phyloP scores from a whole-genome alignment of 2,329 filamentous ascomycete genomes.

The Aureobasidium sp. region DNA sequence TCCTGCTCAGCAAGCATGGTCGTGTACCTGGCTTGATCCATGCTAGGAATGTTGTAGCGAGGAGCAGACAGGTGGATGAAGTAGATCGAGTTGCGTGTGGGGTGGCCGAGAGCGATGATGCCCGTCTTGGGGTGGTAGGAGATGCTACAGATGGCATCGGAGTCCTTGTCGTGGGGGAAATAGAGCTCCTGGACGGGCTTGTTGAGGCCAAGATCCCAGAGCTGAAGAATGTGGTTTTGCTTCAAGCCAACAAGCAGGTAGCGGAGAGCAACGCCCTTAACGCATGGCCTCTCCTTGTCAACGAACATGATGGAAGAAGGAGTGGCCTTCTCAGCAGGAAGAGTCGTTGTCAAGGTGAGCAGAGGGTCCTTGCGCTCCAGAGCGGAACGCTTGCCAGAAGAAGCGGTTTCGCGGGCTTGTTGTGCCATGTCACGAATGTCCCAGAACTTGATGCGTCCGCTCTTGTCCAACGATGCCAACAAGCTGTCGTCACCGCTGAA shows the following conservation, averaged over 20 bases:
- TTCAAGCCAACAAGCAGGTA: slow-evolving; percentile 98
- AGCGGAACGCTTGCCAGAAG: slow-evolving; percentile 38
- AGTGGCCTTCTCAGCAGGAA: slow-evolving; percentile 88
- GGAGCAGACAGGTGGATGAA: slow-evolving; percentile 93
- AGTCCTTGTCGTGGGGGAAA: slow-evolving; percentile 90
- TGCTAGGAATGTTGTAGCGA: slow-evolving; percentile 71
- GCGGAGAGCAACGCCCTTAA: slow-evolving; percentile 79
- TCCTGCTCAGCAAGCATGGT: slow-evolving; percentile 69
- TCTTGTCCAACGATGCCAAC: slow-evolving; percentile 94
- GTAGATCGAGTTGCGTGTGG: slow-evolving; percentile 94
- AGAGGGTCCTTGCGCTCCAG: slow-evolving; percentile 80
- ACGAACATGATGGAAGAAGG: slow-evolving; percentile 93
- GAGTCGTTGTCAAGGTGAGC: slow-evolving; percentile 78
- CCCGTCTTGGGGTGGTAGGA: slow-evolving; percentile 87
- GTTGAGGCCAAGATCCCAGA: slow-evolving; percentile 93
- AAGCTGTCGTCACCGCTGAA: slow-evolving; percentile 96
- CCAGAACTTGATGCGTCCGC: slow-evolving; percentile 95
- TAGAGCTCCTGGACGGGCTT: slow-evolving; percentile 97
- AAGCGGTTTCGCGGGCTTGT: slow-evolving; percentile 36
- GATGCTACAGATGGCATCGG: slow-evolving; percentile 95
- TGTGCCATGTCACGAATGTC: slow-evolving; percentile 74
- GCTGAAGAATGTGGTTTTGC: slow-evolving; percentile 95
- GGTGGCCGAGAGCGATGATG: slow-evolving; percentile 91
- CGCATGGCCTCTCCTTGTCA: slow-evolving; percentile 90
- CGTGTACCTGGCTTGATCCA: slow-evolving; percentile 85